Evolutionary conservation across 179 eudicot species (phyloP).

Genomic region (Patellifolia procumbens): DNA sequence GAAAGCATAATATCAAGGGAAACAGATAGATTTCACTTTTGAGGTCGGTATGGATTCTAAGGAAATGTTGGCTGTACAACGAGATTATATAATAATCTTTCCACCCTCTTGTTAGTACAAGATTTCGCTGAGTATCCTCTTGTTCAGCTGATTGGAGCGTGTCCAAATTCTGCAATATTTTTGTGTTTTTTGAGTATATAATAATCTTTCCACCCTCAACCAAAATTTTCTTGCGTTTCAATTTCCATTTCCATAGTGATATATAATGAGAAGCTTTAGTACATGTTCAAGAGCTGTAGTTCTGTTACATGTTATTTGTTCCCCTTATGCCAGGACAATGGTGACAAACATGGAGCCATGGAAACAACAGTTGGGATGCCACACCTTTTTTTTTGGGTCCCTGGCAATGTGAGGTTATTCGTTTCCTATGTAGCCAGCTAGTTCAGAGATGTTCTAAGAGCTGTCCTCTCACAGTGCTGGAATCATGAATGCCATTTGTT

Average conservation of each 20-base stretch:
- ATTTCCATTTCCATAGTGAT: neutral
- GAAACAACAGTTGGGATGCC: constrained; percentile 11
- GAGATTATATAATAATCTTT: no score
- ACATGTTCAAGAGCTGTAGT: neutral
- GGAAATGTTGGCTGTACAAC: no score
- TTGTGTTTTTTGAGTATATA: no score
- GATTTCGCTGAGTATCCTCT: no score
- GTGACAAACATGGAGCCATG: constrained; percentile 8
- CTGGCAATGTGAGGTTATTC: neutral
- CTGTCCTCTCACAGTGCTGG: neutral
- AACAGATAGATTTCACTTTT: no score
- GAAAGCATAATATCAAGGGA: no score
- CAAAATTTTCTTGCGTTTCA: neutral
- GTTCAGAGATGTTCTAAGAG: neutral
- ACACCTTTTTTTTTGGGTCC: neutral
- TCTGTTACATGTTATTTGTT: neutral
- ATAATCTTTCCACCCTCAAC: neutral
- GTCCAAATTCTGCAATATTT: no score
- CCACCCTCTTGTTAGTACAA: no score
- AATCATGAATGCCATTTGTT: neutral
- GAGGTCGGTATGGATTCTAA: no score
- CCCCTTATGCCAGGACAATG: constrained; percentile 1
- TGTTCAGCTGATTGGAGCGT: no score
- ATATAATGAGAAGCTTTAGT: neutral
- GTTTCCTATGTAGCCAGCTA: constrained; percentile 10